phyloP scores from a whole-genome alignment of 305 asterid species.

The Fraxinus latifolia region DNA sequence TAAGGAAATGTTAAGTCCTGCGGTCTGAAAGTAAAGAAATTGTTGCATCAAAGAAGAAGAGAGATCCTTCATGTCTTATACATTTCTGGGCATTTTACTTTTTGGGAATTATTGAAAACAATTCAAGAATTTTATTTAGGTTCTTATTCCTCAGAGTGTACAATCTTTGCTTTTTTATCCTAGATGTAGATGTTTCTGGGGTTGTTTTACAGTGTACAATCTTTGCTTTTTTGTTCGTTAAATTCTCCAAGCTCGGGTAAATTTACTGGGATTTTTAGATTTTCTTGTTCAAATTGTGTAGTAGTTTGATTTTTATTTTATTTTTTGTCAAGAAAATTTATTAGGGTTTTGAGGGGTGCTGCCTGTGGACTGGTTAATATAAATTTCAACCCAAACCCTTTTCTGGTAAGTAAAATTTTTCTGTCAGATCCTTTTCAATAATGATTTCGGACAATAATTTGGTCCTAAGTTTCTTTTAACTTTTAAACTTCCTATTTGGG shows the following conservation, averaged over 20 bases:
- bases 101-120: background rate
- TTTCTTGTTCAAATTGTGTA: constrained; percentile 17
- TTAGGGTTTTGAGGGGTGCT: constrained; percentile 23
- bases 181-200: background rate
- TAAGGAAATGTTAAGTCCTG: constrained; percentile 35
- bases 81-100: background rate
- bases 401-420: background rate
- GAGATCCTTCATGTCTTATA: constrained; percentile 13
- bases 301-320: background rate
- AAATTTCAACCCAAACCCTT: background rate
- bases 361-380: background rate
- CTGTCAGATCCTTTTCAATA: background rate
- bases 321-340: constrained; percentile 7
- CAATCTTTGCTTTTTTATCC: background rate
- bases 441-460: background rate
- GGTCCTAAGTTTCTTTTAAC: background rate
- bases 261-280: constrained; percentile 18
- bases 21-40: constrained; percentile 33
- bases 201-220: background rate
- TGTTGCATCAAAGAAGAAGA: constrained; percentile 14
- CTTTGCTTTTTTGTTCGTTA: constrained; percentile 15
- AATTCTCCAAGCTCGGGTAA: constrained; percentile 19
- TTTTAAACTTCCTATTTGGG: background rate
- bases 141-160: background rate
- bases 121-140: background rate